Percentiles rank a stretch among this genome's conserved stretches.
These are phyloP conservation scores for Russula abietina DNA, from an alignment of 768 basidiomycete species.

Conservation along the genomic window DNA sequence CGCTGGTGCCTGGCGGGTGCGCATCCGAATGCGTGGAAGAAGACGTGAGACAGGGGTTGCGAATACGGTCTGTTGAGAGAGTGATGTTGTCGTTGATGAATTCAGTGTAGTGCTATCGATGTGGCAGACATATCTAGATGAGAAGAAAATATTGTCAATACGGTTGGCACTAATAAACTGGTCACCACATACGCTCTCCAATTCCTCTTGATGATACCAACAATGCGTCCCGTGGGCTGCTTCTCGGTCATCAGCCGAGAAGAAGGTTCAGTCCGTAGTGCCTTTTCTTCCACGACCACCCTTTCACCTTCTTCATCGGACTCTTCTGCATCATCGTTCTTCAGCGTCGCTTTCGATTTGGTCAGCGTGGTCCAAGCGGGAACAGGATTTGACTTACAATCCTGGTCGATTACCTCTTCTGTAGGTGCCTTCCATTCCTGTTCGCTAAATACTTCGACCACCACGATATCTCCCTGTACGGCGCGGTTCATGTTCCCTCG, in stretches of 20 bases:
- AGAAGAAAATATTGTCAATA: conserved; percentile 6
- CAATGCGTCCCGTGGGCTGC: conserved; percentile 87
- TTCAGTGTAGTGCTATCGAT: conserved; percentile 86
- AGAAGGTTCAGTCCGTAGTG: conserved; percentile 26
- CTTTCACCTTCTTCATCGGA: conserved; percentile 55
- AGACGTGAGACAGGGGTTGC: conserved; percentile 88
- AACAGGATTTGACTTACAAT: conserved; percentile 44
- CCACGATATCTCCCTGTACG: conserved; percentile 89
- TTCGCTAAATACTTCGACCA: conserved; percentile 80
- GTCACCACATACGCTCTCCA: conserved; percentile 78
- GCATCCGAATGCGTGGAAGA: conserved; percentile 88
- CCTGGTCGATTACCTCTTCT: conserved; percentile 92
- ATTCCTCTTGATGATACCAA: conserved; percentile 90
- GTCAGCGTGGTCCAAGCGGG: neutral
- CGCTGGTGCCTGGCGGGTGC: conserved; percentile 88
- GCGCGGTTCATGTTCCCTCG: conserved; percentile 94
- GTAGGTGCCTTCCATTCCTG: conserved; percentile 88
- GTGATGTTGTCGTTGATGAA: conserved; percentile 68
- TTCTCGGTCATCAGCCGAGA: conserved; percentile 43
- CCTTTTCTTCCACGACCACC: conserved; percentile 30
- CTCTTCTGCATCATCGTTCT: conserved; percentile 82
- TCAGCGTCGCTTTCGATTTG: conserved; percentile 54
- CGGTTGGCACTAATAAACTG: neutral
- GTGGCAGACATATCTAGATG: conserved; percentile 84
- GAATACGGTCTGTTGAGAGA: conserved; percentile 86